These are phyloP conservation scores for Hypomyces rosellus DNA, from an alignment of 2,329 filamentous ascomycete species.

Conservation along the genomic window DNA sequence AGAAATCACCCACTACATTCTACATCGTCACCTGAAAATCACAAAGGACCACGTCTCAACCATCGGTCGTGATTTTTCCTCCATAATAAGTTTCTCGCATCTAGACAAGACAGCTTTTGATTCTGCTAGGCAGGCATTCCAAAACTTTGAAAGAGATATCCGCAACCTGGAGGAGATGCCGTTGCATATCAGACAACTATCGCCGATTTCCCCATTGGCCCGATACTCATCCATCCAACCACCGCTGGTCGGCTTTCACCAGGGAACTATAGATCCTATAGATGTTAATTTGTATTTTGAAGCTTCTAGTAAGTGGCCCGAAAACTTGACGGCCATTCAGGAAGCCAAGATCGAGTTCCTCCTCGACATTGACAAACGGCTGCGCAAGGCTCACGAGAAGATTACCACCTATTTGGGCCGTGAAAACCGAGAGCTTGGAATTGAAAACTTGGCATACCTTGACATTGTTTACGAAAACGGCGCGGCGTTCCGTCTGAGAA, in stretches of 20 bases:
- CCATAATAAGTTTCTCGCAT: conserved; percentile 39
- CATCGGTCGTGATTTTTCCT: conserved; percentile 45
- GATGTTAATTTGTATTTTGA: conserved; percentile 88
- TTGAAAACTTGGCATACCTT: conserved; percentile 73
- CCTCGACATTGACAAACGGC: conserved; percentile 64
- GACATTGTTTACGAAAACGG: conserved; percentile 71
- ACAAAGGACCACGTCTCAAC: conserved; percentile 47
- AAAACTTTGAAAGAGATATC: conserved; percentile 67
- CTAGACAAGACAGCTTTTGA: conserved; percentile 57
- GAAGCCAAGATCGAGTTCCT: conserved; percentile 89
- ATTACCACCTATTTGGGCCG: conserved; percentile 68
- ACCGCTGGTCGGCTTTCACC: conserved; percentile 36
- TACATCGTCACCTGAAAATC: conserved; percentile 62
- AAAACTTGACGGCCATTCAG: conserved; percentile 85
- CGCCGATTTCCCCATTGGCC: conserved; percentile 63
- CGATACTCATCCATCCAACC: conserved; percentile 61
- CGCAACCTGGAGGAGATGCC: conserved; percentile 76
- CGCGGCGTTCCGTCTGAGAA: conserved; percentile 73
- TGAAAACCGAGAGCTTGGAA: conserved; percentile 63
- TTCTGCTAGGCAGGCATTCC: conserved; percentile 62
- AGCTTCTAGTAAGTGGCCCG: conserved; percentile 87
- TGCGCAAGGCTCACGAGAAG: conserved; percentile 54
- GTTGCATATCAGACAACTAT: conserved; percentile 76
- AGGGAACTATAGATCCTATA: conserved; percentile 49
- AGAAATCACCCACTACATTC: conserved; percentile 69